These are phyloP conservation scores for Colletotrichum camelliae DNA, from an alignment of 2,329 filamentous ascomycete genomes.

Conservation along the genomic window DNA sequence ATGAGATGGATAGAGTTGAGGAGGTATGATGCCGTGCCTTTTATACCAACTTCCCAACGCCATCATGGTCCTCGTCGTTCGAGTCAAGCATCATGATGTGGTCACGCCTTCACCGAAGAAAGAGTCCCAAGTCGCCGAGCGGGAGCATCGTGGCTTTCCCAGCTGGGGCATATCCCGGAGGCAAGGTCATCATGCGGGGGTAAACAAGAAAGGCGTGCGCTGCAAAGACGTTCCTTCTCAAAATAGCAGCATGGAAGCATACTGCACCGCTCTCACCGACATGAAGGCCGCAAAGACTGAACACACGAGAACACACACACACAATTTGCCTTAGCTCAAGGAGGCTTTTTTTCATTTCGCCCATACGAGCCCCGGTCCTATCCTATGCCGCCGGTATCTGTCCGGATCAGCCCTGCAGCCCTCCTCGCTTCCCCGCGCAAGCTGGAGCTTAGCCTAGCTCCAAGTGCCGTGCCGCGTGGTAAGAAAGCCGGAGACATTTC, in stretches of 20 bases:
- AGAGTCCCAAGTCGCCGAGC: background rate
- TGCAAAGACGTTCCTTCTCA: background rate
- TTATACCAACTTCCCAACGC: background rate
- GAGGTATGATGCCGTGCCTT: background rate
- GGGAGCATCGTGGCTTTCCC: background rate
- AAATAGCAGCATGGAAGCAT: conserved; percentile 1
- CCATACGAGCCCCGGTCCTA: background rate
- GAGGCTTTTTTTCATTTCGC: background rate
- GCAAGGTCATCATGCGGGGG: background rate
- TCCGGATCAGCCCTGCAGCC: background rate
- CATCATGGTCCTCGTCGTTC: background rate
- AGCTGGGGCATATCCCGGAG: background rate
- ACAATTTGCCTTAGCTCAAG: background rate
- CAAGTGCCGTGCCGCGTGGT: background rate
- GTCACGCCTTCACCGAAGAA: background rate
- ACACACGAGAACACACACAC: background rate
- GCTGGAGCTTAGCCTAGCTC: background rate
- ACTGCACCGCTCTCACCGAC: background rate
- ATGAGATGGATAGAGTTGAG: background rate
- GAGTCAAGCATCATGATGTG: background rate
- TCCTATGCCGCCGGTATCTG: background rate
- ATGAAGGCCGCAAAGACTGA: background rate
- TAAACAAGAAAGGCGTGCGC: background rate
- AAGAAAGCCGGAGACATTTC: background rate
- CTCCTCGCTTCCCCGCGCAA: background rate